phyloP scores from a whole-genome alignment of 495 filamentous ascomycete species.

The Aspergillus baeticus region DNA sequence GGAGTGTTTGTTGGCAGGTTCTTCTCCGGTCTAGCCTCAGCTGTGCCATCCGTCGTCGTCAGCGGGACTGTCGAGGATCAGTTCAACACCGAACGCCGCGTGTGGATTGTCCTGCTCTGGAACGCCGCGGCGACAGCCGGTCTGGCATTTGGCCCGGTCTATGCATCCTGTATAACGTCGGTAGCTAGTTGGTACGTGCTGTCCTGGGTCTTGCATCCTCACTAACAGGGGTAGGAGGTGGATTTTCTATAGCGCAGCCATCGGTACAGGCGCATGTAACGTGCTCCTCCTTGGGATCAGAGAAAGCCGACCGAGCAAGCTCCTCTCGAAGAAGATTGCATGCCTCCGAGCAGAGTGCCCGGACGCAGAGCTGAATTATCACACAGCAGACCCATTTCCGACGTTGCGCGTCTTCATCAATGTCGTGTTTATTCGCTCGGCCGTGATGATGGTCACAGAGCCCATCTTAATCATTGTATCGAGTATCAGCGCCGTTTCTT shows the following conservation, averaged over 20 bases:
- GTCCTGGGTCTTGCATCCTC: neutral
- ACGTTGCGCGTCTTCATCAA: neutral
- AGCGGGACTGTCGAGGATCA: slow-evolving; percentile 52
- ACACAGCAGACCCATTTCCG: neutral
- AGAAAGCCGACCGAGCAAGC: neutral
- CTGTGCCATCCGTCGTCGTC: slow-evolving; percentile 46
- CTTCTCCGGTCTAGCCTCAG: slow-evolving; percentile 42
- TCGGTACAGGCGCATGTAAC: neutral
- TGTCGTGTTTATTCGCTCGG: neutral
- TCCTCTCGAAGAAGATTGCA: neutral
- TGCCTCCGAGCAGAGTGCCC: neutral
- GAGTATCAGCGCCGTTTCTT: neutral
- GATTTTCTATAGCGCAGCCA: slow-evolving; percentile 16
- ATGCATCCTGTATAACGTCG: slow-evolving; percentile 35
- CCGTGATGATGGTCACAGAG: neutral
- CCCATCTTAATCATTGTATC: neutral
- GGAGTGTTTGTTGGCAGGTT: slow-evolving; percentile 39
- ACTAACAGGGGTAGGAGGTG: slow-evolving; percentile 30
- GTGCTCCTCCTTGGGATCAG: neutral
- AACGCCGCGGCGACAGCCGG: slow-evolving; percentile 37
- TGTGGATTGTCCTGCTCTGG: slow-evolving; percentile 48
- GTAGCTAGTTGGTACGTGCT: slow-evolving; percentile 27
- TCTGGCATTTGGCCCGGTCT: slow-evolving; percentile 39
- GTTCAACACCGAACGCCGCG: slow-evolving; percentile 37
- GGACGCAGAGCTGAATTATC: neutral